Evolutionary conservation across 495 filamentous ascomycete species (phyloP), one percentile per base, ranked within the genome.

Genomic region (Penicillium arizonense): DNA sequence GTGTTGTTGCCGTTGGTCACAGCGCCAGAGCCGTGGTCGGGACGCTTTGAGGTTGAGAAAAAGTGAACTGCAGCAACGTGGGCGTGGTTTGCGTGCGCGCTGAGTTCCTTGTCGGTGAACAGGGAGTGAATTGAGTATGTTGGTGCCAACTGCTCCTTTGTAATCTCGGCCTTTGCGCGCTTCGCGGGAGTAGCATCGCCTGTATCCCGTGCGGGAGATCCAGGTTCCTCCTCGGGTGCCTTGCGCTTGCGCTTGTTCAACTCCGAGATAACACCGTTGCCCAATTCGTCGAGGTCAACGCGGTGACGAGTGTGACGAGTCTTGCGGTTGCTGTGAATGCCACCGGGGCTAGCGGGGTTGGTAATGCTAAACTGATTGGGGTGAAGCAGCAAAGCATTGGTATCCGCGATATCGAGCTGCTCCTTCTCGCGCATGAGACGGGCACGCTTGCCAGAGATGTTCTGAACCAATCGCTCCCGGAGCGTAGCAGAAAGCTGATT

Each of bases 41-140:
- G 58, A 72, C 80, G 61, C 72, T 77, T 76, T 69, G 82, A 59
- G 62, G 78, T 65, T 33, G 68, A 72, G 65, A 77, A 73, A 74
- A 75, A 67, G 75, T 82, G 72, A 64, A 81, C 59, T 56, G 87
- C 81, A 9, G 86, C 86, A 18, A 89, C 63, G 39, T 87, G 85
- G 0, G 90, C 87, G 24, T 80, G 71, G 57, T 89, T 89, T 38
- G 87, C 86, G 4, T 85, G 84, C 69, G 89, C 77, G 26, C 82
- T 79, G 11, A 97, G 83, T 69, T 97, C 93, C 72, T 93, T 96
- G 54, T 96, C 91, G 0, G 90, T 96, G 62, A 97, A 97, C 21
- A 97, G 83, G 51, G 90, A 88, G 45, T 96, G 87, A 52, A 97
- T 84, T 40, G 87, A 90, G 69, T 91, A 94, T 1, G 84, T 60